Conservation (phyloP, 495 filamentous ascomycete genomes). For the Aspergillus haitiensis region DNA sequence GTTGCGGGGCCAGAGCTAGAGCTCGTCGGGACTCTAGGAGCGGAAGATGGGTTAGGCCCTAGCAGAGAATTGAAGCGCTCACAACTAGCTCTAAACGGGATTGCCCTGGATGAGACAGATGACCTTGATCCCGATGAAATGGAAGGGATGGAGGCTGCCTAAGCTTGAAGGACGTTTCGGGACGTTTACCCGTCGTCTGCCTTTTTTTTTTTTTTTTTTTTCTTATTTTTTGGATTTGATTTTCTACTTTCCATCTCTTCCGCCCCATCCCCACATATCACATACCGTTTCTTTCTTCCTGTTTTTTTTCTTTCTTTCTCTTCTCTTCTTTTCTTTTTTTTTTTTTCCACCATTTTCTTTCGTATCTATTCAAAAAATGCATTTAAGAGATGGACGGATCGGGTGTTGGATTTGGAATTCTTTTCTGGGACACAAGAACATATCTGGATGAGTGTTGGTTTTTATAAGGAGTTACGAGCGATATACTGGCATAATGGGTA, state of each 20-base stretch:
- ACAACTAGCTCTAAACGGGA: constrained; percentile 54
- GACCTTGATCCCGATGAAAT: constrained; percentile 69
- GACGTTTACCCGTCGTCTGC: not conserved
- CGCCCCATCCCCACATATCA: too few relatives aligned
- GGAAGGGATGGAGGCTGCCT: constrained; percentile 65
- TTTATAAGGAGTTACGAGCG: not conserved
- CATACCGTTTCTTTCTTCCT: not conserved
- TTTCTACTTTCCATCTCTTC: not conserved
- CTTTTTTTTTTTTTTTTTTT: not conserved
- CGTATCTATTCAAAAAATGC: not conserved
- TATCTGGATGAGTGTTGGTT: constrained; percentile 1
- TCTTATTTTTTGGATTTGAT: not conserved
- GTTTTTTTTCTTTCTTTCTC: not conserved
- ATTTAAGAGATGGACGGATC: constrained; percentile 10
- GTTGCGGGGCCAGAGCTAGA: constrained; percentile 83
- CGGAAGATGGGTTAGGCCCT: constrained; percentile 52
- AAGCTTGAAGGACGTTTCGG: constrained; percentile 14
- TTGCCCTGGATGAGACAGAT: constrained; percentile 56
- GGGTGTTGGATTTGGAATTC: not conserved
- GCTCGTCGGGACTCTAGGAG: constrained; percentile 65
- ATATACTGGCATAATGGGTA: not conserved
- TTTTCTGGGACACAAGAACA: not conserved
- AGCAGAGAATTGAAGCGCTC: constrained; percentile 44
- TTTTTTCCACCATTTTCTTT: not conserved
- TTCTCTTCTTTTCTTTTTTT: not conserved